phyloP scores from a whole-genome alignment of 352 stramenopile species.

The Globisporangium solare region DNA sequence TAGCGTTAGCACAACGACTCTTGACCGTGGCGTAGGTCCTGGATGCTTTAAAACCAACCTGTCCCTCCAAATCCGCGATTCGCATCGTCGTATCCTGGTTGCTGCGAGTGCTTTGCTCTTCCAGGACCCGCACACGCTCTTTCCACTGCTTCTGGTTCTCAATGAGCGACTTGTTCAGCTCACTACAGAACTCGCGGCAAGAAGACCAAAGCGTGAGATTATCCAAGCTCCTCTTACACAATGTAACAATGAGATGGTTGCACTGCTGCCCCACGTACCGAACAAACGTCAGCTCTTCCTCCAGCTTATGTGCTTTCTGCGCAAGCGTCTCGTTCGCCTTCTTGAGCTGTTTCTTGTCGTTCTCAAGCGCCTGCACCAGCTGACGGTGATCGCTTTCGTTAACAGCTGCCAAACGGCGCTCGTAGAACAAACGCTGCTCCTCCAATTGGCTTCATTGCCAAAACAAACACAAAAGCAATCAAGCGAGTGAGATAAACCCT shows the following conservation, averaged over 20 bases:
- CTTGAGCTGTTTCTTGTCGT: slow-evolving; percentile 81
- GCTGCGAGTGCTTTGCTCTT: slow-evolving; percentile 59
- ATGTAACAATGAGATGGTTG: neutral
- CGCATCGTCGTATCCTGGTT: slow-evolving; percentile 58
- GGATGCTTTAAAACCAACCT: slow-evolving; percentile 27
- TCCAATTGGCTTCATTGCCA: slow-evolving; percentile 84
- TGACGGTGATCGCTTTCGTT: slow-evolving; percentile 57
- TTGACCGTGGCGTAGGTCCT: neutral
- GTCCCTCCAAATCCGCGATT: slow-evolving; percentile 73
- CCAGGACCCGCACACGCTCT: slow-evolving; percentile 58
- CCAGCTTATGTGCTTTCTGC: slow-evolving; percentile 73
- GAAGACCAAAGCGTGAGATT: slow-evolving; percentile 2
- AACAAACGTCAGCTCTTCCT: slow-evolving; percentile 81
- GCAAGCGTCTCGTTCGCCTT: slow-evolving; percentile 58
- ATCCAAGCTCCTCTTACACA: neutral
- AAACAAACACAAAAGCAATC: neutral
- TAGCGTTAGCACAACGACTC: neutral
- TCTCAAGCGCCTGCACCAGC: slow-evolving; percentile 48
- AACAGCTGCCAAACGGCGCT: slow-evolving; percentile 62
- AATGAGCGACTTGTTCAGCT: slow-evolving; percentile 85
- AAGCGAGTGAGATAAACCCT: neutral
- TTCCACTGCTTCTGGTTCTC: slow-evolving; percentile 89
- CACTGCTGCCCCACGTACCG: slow-evolving; percentile 27
- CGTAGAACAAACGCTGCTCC: slow-evolving; percentile 93
- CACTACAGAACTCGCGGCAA: slow-evolving; percentile 24